These are phyloP conservation scores for Phycomyces nitens DNA, from an alignment of 192 early-diverging fungal species.

Conservation along the genomic window DNA sequence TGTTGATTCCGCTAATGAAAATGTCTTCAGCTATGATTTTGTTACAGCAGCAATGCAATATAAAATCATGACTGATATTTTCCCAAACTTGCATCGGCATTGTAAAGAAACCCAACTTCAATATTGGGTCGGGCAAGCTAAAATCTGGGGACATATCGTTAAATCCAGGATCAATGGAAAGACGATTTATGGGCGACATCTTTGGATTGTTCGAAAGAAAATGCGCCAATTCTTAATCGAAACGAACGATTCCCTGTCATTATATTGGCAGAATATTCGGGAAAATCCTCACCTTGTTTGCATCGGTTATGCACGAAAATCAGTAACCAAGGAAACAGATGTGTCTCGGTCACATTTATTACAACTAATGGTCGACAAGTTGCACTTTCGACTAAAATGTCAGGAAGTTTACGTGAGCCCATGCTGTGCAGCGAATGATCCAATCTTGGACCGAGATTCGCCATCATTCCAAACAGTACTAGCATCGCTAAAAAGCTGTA, in stretches of 20 bases:
- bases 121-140: not conserved
- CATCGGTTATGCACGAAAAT: conserved; percentile 3
- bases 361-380: conserved; percentile 4
- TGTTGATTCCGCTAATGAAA: not conserved
- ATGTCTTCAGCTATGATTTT: not conserved
- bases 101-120: not conserved
- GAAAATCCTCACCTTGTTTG: not conserved
- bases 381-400: not conserved
- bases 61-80: not conserved
- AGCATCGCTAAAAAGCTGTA: not conserved
- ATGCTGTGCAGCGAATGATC: not conserved
- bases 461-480: not conserved
- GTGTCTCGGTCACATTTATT: not conserved
- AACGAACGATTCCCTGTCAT: not conserved
- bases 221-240: not conserved
- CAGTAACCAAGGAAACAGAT: not conserved
- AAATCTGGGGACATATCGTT: not conserved
- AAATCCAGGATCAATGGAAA: not conserved
- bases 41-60: not conserved
- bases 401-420: conserved; percentile 1
- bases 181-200: not conserved
- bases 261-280: not conserved
- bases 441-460: conserved; percentile 2
- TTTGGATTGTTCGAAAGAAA: not conserved
- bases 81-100: not conserved